Conservation (phyloP, 306 rosid species). For the Mimosa bimucronata region DNA sequence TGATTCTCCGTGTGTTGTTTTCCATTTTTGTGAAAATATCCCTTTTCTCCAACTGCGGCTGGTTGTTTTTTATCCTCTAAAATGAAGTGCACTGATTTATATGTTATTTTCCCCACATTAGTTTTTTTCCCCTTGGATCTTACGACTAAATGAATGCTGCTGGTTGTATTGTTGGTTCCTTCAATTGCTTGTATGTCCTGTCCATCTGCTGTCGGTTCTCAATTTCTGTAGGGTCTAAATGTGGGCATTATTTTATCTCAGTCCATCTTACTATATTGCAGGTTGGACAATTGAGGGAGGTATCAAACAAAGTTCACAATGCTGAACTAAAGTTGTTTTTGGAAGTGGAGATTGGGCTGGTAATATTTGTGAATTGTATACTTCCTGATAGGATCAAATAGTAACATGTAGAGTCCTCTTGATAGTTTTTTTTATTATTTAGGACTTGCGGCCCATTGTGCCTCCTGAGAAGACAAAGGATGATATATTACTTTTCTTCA, state of each 20-base stretch:
- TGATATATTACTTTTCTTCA: slow-evolving; percentile 55
- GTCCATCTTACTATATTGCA: slow-evolving; percentile 33
- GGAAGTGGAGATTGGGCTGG: slow-evolving; percentile 50
- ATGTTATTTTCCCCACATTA: background rate
- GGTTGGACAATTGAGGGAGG: slow-evolving; percentile 56
- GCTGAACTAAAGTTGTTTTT: slow-evolving; percentile 51
- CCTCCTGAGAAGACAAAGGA: slow-evolving; percentile 54
- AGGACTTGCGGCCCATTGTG: slow-evolving; percentile 47
- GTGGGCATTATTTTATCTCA: slow-evolving; percentile 11
- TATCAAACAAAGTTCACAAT: slow-evolving; percentile 50
- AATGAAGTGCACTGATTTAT: slow-evolving; percentile 6
- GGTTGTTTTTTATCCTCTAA: slow-evolving; percentile 22
- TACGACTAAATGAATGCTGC: slow-evolving; percentile 1
- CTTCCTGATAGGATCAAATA: slow-evolving; percentile 6
- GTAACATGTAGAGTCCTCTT: slow-evolving; percentile 6
- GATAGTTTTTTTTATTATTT: slow-evolving; percentile 35
- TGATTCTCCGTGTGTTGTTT: background rate
- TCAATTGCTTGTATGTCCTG: slow-evolving; percentile 8
- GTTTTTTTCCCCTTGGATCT: background rate
- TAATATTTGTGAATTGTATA: slow-evolving; percentile 31
- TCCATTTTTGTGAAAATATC: background rate
- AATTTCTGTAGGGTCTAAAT: slow-evolving; percentile 22
- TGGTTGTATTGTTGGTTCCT: slow-evolving; percentile 1
- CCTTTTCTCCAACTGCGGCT: background rate
- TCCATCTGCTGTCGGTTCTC: background rate